Evolutionary conservation across 495 filamentous ascomycete genomes (phyloP).

Genomic region (Aspergillus carlsbadensis): DNA sequence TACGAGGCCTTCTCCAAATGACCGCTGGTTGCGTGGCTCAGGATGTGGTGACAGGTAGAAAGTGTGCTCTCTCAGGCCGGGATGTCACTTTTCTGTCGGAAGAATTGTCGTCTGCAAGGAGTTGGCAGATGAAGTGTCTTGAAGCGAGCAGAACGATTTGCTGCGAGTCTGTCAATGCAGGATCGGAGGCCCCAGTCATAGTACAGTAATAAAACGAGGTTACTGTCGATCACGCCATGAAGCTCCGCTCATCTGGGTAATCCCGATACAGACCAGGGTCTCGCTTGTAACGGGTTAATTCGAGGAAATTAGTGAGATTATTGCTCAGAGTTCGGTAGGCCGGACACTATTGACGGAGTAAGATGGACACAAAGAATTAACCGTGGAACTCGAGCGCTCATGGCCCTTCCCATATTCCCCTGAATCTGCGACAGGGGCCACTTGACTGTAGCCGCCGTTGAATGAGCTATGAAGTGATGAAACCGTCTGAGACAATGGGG

Average conservation of each 20-base stretch:
- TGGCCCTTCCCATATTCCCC: not conserved
- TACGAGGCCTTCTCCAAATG: not conserved
- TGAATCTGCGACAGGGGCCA: not conserved
- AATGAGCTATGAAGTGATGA: not conserved
- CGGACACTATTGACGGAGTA: not conserved
- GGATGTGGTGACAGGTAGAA: too few relatives aligned
- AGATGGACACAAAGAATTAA: not conserved
- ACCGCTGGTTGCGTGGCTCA: too few relatives aligned
- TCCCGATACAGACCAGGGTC: not conserved
- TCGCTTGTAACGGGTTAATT: not conserved
- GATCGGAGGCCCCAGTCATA: not conserved
- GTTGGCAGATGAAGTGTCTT: too few relatives aligned
- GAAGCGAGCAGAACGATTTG: too few relatives aligned
- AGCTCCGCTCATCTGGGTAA: not conserved
- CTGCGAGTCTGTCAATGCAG: too few relatives aligned
- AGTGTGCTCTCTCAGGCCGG: too few relatives aligned
- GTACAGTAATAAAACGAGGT: not conserved
- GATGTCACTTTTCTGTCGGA: too few relatives aligned
- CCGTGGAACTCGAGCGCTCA: not conserved
- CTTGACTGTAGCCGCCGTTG: not conserved
- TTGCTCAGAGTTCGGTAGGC: not conserved
- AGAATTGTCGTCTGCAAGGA: too few relatives aligned
- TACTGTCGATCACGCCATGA: not conserved
- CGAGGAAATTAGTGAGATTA: not conserved
- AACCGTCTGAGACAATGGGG: conserved; percentile 4